Conservation (phyloP, 495 filamentous ascomycete genomes). For the Massariosphaeria phaeospora region DNA sequence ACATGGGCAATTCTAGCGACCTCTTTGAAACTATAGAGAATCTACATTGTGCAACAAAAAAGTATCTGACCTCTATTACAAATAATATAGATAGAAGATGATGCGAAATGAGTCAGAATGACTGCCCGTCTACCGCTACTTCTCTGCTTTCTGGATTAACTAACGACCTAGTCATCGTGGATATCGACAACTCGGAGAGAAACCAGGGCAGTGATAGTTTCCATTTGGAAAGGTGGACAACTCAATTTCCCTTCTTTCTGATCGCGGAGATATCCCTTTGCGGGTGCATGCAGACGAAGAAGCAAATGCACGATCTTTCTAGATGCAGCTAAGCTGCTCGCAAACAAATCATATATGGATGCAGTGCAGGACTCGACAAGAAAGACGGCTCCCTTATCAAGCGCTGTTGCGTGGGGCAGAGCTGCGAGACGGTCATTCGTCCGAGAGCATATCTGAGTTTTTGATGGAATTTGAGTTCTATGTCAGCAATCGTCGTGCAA, state of each 20-base stretch:
- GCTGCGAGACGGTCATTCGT: not conserved
- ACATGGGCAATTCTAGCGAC: too few relatives aligned
- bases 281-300: not conserved
- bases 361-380: constrained; percentile 8
- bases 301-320: not conserved
- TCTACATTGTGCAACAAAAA: too few relatives aligned
- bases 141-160: not conserved
- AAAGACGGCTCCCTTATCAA: constrained; percentile 12
- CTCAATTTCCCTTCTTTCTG: not conserved
- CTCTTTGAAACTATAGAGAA: too few relatives aligned
- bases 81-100: not conserved
- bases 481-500: not conserved
- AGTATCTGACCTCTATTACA: too few relatives aligned
- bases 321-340: not conserved
- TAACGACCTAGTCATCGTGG: too few relatives aligned
- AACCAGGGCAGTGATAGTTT: not conserved
- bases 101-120: not conserved
- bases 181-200: not conserved
- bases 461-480: not conserved
- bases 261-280: not conserved
- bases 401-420: not conserved
- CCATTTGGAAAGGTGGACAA: not conserved
- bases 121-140: not conserved
- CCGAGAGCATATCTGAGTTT: constrained; percentile 1
- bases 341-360: constrained; percentile 1